A percentile compares a stretch with the other conserved stretches of the same genome.
Evolutionary conservation across 2,329 filamentous ascomycete genomes (phyloP).

Genomic region (Zymoseptoria passerinii): DNA sequence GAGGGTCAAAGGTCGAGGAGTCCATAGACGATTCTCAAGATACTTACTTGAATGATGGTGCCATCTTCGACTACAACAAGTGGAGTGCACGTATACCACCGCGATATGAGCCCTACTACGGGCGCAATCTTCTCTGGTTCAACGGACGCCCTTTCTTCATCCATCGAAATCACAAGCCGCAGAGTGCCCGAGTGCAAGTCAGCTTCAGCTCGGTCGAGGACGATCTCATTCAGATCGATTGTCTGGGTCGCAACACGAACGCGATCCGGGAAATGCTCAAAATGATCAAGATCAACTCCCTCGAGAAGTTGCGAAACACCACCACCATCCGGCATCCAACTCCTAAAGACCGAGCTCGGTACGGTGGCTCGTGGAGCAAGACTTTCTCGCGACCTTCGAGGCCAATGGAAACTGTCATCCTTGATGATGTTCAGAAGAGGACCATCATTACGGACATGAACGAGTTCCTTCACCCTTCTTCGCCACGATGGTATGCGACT

Average conservation of each 20-base stretch:
- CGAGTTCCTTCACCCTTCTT: conserved; percentile 65
- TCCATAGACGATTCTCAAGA: conserved; percentile 29
- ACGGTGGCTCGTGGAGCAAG: conserved; percentile 34
- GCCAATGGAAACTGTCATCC: conserved; percentile 66
- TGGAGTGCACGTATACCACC: conserved; percentile 42
- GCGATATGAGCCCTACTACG: conserved; percentile 43
- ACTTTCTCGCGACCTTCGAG: conserved; percentile 52
- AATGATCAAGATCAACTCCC: conserved; percentile 38
- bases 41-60: conserved; percentile 32
- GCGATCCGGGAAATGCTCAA: conserved; percentile 42
- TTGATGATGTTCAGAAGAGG: conserved; percentile 59
- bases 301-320: conserved; percentile 35
- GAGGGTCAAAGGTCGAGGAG: conserved; percentile 28
- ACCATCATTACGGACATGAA: conserved; percentile 63
- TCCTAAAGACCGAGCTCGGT: conserved; percentile 32
- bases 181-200: conserved; percentile 20
- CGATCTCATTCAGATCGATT: conserved; percentile 38
- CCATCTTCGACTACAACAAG: conserved; percentile 43
- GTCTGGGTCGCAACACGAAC: conserved; percentile 40
- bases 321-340: conserved; percentile 42
- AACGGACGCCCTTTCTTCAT: conserved; percentile 38
- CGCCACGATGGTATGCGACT: conserved; percentile 72
- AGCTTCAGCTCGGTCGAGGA: conserved; percentile 27
- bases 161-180: conserved; percentile 30
- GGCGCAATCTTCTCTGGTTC: conserved; percentile 38